These are phyloP conservation scores for Xylaria curta DNA, from an alignment of 495 filamentous ascomycete species.

Conservation along the genomic window DNA sequence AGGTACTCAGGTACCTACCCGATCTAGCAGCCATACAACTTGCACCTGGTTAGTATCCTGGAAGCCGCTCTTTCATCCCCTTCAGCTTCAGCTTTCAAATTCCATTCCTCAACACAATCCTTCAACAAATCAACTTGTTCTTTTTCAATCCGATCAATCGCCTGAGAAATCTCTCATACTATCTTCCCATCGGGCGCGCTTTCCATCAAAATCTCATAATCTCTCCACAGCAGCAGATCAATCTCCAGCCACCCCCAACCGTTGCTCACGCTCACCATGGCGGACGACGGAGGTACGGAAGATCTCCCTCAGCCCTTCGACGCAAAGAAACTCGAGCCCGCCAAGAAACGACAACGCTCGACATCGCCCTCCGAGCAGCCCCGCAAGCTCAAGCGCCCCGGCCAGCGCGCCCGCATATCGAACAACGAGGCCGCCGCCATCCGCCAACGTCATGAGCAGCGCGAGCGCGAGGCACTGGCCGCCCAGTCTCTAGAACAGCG, in stretches of 20 bases:
- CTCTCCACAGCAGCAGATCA: background rate
- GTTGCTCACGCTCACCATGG: conserved; percentile 31
- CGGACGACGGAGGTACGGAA: conserved; percentile 35
- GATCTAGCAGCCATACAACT: background rate
- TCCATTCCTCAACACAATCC: background rate
- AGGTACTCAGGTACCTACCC: background rate
- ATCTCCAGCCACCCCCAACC: background rate
- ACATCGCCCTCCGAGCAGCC: conserved; percentile 53
- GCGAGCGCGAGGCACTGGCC: conserved; percentile 65
- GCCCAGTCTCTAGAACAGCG: conserved; percentile 36
- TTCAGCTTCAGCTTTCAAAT: background rate
- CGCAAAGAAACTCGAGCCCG: conserved; percentile 59
- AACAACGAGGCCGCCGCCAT: conserved; percentile 72
- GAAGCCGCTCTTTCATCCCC: background rate
- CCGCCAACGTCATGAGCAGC: conserved; percentile 68
- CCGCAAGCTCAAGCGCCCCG: conserved; percentile 85
- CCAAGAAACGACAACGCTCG: conserved; percentile 57
- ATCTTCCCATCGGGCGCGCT: background rate
- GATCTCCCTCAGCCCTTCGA: conserved; percentile 58
- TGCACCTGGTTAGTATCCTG: background rate
- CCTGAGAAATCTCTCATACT: background rate
- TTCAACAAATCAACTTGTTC: background rate
- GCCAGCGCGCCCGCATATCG: conserved; percentile 77
- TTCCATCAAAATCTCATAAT: background rate
- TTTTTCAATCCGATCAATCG: background rate